A percentile compares a stretch with the other conserved stretches of the same genome.
phyloP scores from a whole-genome alignment of 2,329 filamentous ascomycete species.

The Microcyclospora tardicrescens region DNA sequence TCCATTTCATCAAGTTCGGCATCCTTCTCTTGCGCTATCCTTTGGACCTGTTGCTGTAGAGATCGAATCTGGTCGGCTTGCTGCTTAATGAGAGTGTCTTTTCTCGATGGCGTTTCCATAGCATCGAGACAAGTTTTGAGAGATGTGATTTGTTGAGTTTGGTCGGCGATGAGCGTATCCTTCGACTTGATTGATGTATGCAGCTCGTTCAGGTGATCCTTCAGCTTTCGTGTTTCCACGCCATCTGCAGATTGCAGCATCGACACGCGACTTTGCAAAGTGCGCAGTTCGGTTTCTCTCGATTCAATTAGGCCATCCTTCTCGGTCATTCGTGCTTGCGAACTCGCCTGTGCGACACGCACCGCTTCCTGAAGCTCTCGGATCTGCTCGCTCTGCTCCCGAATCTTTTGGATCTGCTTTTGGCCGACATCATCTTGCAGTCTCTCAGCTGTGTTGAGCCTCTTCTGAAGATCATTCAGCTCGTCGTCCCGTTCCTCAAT shows the following conservation, averaged over 20 bases:
- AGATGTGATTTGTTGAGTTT: slow-evolving; percentile 19
- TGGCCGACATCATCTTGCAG: slow-evolving; percentile 15
- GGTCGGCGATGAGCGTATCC: slow-evolving; percentile 17
- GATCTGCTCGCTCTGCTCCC: slow-evolving; percentile 33
- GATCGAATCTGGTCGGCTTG: slow-evolving; percentile 23
- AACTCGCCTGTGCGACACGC: slow-evolving; percentile 25
- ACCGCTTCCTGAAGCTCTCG: slow-evolving; percentile 39
- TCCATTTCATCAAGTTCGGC: slow-evolving; percentile 26
- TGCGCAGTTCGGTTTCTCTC: slow-evolving; percentile 28
- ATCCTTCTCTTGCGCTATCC: slow-evolving; percentile 24
- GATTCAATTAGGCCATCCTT: slow-evolving; percentile 29
- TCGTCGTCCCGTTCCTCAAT: slow-evolving; percentile 66
- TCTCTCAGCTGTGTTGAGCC: slow-evolving; percentile 16
- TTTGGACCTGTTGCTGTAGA: slow-evolving; percentile 21
- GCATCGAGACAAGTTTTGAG: slow-evolving; percentile 21
- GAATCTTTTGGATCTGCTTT: slow-evolving; percentile 42
- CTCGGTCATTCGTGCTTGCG: slow-evolving; percentile 31
- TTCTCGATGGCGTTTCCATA: slow-evolving; percentile 26
- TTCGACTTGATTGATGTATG: slow-evolving; percentile 26
- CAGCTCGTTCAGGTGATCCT: slow-evolving; percentile 24
- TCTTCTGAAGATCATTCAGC: slow-evolving; percentile 30
- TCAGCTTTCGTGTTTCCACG: slow-evolving; percentile 19
- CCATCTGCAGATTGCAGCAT: slow-evolving; percentile 19
- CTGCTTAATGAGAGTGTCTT: slow-evolving; percentile 23
- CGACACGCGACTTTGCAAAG: slow-evolving; percentile 19